Conservation (phyloP, 441 rosid species). For the Sinapis alba region DNA sequence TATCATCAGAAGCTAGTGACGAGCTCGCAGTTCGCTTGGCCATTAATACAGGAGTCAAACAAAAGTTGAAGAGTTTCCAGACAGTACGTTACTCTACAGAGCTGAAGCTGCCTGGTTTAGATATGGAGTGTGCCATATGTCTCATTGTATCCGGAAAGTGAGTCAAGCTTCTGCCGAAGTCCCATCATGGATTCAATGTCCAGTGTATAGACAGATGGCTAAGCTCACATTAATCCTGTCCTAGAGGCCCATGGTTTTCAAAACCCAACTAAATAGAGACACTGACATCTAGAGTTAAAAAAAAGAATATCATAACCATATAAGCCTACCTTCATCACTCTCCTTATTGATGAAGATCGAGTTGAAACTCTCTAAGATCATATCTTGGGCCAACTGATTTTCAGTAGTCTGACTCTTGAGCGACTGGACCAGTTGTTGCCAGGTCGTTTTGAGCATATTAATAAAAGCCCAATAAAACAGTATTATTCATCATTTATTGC, state of each 20-base stretch:
- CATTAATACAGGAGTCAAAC: constrained; percentile 53
- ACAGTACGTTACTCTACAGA: constrained; percentile 48
- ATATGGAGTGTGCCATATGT: constrained; percentile 39
- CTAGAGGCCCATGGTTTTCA: not conserved
- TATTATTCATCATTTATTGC: not conserved
- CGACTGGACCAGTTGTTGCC: not conserved
- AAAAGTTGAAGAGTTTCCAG: constrained; percentile 58
- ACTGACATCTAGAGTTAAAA: not conserved
- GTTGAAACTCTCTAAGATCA: not conserved
- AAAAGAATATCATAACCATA: not conserved
- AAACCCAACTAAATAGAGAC: not conserved
- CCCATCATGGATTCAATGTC: constrained; percentile 41
- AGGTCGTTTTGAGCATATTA: not conserved
- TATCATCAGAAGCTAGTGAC: constrained; percentile 27
- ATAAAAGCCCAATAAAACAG: constrained; percentile 21
- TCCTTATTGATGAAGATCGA: not conserved
- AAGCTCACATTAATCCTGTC: constrained; percentile 38
- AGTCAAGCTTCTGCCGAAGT: constrained; percentile 39
- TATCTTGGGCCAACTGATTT: constrained; percentile 20
- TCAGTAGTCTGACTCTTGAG: not conserved
- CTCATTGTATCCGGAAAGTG: constrained; percentile 31
- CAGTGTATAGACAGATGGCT: constrained; percentile 43
- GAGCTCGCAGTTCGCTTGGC: constrained; percentile 39
- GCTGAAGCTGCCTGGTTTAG: constrained; percentile 31
- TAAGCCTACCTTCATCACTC: not conserved